These are phyloP conservation scores for Cucumis melo DNA, from an alignment of 306 rosid species.

Conservation along the genomic window DNA sequence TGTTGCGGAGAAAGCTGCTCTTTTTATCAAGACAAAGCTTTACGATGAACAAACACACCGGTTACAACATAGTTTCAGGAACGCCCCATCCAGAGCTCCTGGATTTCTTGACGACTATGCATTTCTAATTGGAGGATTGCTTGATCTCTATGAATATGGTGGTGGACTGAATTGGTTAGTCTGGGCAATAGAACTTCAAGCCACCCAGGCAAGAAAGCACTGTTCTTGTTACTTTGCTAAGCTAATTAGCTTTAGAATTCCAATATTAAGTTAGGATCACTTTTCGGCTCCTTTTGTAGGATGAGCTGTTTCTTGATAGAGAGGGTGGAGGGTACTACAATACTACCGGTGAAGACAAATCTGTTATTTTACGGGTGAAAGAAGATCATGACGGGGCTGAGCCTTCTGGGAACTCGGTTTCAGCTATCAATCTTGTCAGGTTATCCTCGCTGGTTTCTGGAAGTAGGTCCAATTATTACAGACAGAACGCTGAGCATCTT, in stretches of 20 bases:
- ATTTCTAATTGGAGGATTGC: slow-evolving; percentile 67
- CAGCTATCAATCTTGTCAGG: slow-evolving; percentile 66
- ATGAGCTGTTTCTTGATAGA: slow-evolving; percentile 74
- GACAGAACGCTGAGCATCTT: slow-evolving; percentile 66
- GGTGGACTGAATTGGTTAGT: slow-evolving; percentile 58
- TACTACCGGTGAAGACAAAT: slow-evolving; percentile 79
- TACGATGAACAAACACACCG: slow-evolving; percentile 44
- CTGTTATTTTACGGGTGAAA: slow-evolving; percentile 77
- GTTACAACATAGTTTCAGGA: slow-evolving; percentile 76
- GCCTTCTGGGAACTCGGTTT: slow-evolving; percentile 88
- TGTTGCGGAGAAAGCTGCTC: slow-evolving; percentile 71
- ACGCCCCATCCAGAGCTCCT: slow-evolving; percentile 73
- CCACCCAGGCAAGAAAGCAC: slow-evolving; percentile 53
- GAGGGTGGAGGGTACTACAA: slow-evolving; percentile 89
- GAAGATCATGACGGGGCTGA: slow-evolving; percentile 97
- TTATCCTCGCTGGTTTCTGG: slow-evolving; percentile 62
- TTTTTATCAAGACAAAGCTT: slow-evolving; percentile 56
- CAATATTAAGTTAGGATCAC: not conserved
- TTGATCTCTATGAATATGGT: slow-evolving; percentile 80
- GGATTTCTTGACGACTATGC: slow-evolving; percentile 92
- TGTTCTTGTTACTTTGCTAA: not conserved
- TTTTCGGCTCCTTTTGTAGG: slow-evolving; percentile 34
- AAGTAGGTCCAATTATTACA: slow-evolving; percentile 45
- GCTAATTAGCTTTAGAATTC: not conserved
- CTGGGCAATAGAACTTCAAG: slow-evolving; percentile 86